Percentiles rank a stretch among this genome's conserved stretches.
Evolutionary conservation across 805 yeast species (phyloP).

Genomic region (Cyberlindnera veronae): DNA sequence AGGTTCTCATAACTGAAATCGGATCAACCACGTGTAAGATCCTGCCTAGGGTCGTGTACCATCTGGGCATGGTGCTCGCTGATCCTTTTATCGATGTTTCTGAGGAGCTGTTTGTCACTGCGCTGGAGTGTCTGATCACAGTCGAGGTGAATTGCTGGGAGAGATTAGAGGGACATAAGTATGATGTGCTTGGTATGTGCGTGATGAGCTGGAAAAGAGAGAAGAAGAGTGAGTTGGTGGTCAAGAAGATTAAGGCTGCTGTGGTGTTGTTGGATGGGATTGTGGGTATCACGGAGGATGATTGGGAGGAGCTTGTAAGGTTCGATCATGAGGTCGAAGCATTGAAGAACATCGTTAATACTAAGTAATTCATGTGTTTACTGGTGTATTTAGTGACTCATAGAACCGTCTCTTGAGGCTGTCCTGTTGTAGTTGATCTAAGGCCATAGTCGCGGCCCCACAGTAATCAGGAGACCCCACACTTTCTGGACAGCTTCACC

Average conservation of each 20-base stretch:
- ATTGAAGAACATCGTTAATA: neutral
- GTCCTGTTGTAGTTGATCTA: too few relatives aligned
- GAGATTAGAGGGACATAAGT: constrained; percentile 17
- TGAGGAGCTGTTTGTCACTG: constrained; percentile 10
- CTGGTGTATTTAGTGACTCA: too few relatives aligned
- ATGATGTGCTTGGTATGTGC: constrained; percentile 23
- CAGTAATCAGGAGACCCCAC: too few relatives aligned
- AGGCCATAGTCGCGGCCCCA: too few relatives aligned
- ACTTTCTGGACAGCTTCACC: too few relatives aligned
- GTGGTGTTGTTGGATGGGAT: constrained; percentile 7
- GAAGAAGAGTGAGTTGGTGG: constrained; percentile 2
- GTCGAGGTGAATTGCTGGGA: constrained; percentile 24
- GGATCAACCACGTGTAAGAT: constrained; percentile 9
- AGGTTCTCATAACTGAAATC: constrained; percentile 8
- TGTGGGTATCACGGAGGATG: constrained; percentile 8
- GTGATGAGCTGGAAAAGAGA: constrained; percentile 14
- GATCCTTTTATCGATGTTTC: constrained; percentile 24
- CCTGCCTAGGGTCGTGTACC: constrained; percentile 22
- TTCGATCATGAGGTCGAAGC: constrained; percentile 1
- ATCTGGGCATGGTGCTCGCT: constrained; percentile 19
- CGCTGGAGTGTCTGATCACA: constrained; percentile 14
- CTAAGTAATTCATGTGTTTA: too few relatives aligned
- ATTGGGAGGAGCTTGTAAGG: constrained; percentile 5
- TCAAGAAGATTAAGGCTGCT: constrained; percentile 4
- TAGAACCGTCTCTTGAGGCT: too few relatives aligned